Evolutionary conservation across 331 rosid species (phyloP).

Genomic region (Quercus phellos): DNA sequence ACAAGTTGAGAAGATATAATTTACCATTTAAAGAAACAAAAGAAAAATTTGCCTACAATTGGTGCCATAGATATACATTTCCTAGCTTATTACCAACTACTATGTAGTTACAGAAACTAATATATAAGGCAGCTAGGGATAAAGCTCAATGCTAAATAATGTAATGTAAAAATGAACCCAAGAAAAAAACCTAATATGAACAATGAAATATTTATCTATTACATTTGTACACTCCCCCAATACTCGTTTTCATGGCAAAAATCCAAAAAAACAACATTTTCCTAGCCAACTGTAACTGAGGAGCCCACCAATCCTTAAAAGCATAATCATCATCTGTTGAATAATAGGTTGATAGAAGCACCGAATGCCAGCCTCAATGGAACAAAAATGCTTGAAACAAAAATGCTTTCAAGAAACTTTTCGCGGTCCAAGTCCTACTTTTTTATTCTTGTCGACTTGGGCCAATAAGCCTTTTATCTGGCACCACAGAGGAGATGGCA

Average conservation of each 20-base stretch:
- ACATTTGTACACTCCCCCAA: slow-evolving; percentile 20
- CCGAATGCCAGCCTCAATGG: slow-evolving; percentile 4
- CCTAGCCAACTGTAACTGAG: slow-evolving; percentile 22
- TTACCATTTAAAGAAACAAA: background rate
- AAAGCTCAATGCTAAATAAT: background rate
- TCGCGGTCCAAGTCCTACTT: background rate
- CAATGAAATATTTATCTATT: slow-evolving; percentile 3
- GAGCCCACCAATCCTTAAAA: slow-evolving; percentile 10
- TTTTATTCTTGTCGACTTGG: background rate
- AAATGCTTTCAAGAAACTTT: background rate
- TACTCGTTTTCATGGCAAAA: slow-evolving; percentile 7
- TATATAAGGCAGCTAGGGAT: slow-evolving; percentile 1
- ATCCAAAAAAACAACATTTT: slow-evolving; percentile 1
- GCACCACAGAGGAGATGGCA: background rate
- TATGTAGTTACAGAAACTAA: background rate
- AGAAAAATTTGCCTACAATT: background rate
- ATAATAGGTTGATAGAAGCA: background rate
- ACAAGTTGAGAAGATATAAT: background rate
- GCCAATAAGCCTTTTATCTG: slow-evolving; percentile 2
- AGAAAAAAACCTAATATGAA: slow-evolving; percentile 9
- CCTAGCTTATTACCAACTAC: background rate
- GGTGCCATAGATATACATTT: background rate
- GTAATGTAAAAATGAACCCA: background rate
- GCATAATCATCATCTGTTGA: background rate
- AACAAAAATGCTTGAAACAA: background rate